These are phyloP conservation scores for Capsicum chinense DNA, from an alignment of 257 asterid genomes.

Conservation along the genomic window DNA sequence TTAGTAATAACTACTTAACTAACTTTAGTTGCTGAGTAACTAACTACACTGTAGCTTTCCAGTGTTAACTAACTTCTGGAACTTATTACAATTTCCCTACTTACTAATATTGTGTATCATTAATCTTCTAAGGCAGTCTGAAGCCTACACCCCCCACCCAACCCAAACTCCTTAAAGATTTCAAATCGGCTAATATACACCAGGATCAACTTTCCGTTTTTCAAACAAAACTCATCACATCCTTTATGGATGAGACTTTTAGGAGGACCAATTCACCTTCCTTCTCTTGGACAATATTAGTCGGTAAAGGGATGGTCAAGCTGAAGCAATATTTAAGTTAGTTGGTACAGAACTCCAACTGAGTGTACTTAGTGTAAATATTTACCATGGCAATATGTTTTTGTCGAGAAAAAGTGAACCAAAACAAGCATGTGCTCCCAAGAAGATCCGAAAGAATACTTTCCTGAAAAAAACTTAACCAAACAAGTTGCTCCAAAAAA, in stretches of 20 bases:
- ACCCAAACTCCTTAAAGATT: not conserved
- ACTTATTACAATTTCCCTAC: no score
- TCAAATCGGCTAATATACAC: not conserved
- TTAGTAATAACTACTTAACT: no score
- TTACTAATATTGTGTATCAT: not conserved
- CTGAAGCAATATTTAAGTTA: conserved; percentile 11
- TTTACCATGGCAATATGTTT: not conserved
- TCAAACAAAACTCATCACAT: not conserved
- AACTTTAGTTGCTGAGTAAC: no score
- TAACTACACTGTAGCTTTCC: no score
- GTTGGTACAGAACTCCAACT: not conserved
- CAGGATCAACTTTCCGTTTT: not conserved
- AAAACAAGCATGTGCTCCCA: not conserved
- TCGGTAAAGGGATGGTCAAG: not conserved
- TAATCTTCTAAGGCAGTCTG: not conserved
- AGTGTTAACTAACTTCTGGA: no score
- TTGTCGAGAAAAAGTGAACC: not conserved
- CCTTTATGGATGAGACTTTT: not conserved
- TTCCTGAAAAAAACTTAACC: not conserved
- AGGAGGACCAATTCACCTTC: conserved; percentile 6
- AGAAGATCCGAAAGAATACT: not conserved
- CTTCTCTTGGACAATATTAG: not conserved
- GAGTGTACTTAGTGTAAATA: not conserved
- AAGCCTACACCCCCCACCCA: not conserved
- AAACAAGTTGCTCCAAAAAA: not conserved